Evolutionary conservation across 1,284 basidiomycete genomes (phyloP).

Genomic region (Ceratobasidium sp.): DNA sequence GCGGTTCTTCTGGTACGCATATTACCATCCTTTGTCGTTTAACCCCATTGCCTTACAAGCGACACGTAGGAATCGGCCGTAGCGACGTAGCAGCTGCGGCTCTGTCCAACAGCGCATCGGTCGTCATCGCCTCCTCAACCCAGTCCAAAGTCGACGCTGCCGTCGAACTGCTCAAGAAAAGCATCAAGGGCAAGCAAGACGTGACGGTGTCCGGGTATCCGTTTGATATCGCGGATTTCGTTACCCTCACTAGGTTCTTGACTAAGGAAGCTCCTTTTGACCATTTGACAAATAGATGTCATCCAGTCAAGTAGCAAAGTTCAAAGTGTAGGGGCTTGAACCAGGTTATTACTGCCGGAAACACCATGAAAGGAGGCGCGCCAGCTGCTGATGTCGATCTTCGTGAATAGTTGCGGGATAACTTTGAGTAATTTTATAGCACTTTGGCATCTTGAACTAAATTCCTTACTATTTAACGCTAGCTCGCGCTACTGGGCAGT

Average conservation of each 20-base stretch:
- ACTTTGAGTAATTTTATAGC: no score
- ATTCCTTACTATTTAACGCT: no score
- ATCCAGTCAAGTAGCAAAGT: not conserved
- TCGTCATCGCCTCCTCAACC: slow-evolving; percentile 31
- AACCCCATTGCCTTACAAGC: not conserved
- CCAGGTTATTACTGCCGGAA: not conserved
- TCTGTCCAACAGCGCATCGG: slow-evolving; percentile 25
- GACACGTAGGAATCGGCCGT: slow-evolving; percentile 25
- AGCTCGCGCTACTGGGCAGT: not conserved
- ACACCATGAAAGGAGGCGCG: no score
- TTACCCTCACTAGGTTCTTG: slow-evolving; percentile 4
- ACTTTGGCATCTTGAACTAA: no score
- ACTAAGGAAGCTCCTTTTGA: slow-evolving; percentile 19
- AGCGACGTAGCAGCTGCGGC: slow-evolving; percentile 20
- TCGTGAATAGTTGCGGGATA: no score
- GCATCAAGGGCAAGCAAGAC: not conserved
- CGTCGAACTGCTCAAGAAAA: slow-evolving; percentile 8
- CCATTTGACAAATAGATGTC: slow-evolving; percentile 7
- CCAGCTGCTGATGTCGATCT: no score
- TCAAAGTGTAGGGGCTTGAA: not conserved
- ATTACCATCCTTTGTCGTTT: not conserved
- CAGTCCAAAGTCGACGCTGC: slow-evolving; percentile 21
- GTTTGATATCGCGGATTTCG: slow-evolving; percentile 2
- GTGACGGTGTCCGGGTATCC: not conserved
- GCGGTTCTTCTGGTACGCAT: slow-evolving; percentile 19